Evolutionary conservation across 129 eudicot genomes (phyloP), one percentile per base, ranked within the genome.

Genomic region (Flaveria ramosissima): DNA sequence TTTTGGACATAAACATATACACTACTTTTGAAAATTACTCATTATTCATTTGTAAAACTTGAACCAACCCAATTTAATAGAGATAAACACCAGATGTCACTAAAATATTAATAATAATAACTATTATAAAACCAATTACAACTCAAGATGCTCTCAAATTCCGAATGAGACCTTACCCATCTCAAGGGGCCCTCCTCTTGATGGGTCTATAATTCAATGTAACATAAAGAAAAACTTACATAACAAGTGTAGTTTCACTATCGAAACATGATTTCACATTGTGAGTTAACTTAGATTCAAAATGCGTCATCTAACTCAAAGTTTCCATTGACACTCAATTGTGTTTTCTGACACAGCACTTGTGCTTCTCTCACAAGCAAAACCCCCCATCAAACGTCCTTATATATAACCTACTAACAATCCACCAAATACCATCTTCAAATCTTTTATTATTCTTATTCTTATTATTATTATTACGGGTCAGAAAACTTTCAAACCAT

Each of bases 311-410:
- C 75, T 73, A 56, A 66, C 65, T 74, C 70, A 65, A 41, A 73
- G 70, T 68, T 66, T 74, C 80, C 75, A 74, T 66, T 26, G 62
- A 74, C 70, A 80, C 84, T 80, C 70, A 39, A 80, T 80, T 80
- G 76, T 73, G 20, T 66, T 68, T 66, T 83, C 85, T 74, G 85
- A 81, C 88, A 64, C 73, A 74, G 63, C 62, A 74, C 19, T 50
- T 80, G 79, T 80, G 84, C 88, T 85, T 86, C 77, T 48, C 56
- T 70, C 83, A 47, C 81, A 86, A 86, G 85, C 85, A 81, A 86
- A 74, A 68, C 74, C 50, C 39, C 39, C 43, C 77, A 50, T 67
- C 71, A 74, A 67, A 61, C 24, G 6, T 46, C 70, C 69, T 75
- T 73, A 66, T 74, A 72, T 43, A 73, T 60, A 53, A 57, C 78